Percentiles rank a stretch among this genome's conserved stretches.
phyloP scores from a whole-genome alignment of 2,329 filamentous ascomycete genomes.

The Pezizomycotina sp. region DNA sequence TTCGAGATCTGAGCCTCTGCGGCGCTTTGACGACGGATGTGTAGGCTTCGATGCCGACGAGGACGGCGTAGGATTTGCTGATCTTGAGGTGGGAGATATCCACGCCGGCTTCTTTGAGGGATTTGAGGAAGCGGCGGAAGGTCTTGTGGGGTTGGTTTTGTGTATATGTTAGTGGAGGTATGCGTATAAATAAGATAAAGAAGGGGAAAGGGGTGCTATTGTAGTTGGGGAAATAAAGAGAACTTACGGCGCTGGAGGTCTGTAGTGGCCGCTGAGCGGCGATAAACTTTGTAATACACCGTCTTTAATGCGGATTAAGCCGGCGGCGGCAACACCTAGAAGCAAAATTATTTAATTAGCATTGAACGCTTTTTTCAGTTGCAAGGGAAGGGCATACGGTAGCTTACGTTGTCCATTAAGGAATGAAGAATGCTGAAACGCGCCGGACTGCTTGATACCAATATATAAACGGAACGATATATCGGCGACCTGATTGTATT shows the following conservation, averaged over 20 bases:
- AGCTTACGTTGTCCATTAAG: constrained; percentile 63
- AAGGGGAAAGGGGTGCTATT: constrained; percentile 14
- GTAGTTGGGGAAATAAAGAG: constrained; percentile 37
- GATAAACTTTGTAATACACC: constrained; percentile 60
- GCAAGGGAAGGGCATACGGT: too few species aligned
- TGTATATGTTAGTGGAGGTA: background rate
- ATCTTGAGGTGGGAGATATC: constrained; percentile 68
- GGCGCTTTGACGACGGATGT: constrained; percentile 51
- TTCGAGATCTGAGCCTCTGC: constrained; percentile 38
- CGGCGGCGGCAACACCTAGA: constrained; percentile 70
- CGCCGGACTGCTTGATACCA: constrained; percentile 73
- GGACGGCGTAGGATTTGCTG: constrained; percentile 63
- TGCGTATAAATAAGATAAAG: background rate
- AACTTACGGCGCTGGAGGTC: constrained; percentile 31
- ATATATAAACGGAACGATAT: constrained; percentile 73
- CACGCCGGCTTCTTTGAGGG: constrained; percentile 52
- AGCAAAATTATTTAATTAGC: too few species aligned
- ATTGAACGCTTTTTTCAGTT: too few species aligned
- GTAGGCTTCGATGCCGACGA: constrained; percentile 71
- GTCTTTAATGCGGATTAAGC: constrained; percentile 68
- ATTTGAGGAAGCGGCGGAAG: constrained; percentile 65
- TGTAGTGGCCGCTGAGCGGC: too few species aligned
- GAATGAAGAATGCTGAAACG: constrained; percentile 84
- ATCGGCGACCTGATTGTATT: too few species aligned
- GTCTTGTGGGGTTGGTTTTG: constrained; percentile 37